These are phyloP conservation scores for Asterophora lycoperdoides DNA, from an alignment of 768 basidiomycete species.

Conservation along the genomic window DNA sequence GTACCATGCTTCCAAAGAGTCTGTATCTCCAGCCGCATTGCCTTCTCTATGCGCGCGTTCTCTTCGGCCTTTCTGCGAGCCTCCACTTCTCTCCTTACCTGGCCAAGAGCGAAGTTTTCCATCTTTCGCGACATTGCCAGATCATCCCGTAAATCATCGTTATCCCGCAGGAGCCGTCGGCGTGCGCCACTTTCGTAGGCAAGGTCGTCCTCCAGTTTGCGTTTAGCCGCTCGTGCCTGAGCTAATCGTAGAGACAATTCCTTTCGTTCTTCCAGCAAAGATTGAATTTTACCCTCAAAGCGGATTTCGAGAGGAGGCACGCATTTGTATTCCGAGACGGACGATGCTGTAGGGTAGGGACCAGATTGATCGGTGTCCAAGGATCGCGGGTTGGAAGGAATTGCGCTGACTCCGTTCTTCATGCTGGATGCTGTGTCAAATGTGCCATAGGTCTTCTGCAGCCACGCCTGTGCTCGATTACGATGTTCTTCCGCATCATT, in stretches of 20 bases:
- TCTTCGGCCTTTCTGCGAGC: slow-evolving; percentile 65
- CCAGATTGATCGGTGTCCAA: neutral
- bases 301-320: slow-evolving; percentile 1
- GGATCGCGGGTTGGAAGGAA: neutral
- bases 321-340: neutral
- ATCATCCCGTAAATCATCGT: slow-evolving; percentile 31
- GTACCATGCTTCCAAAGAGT: slow-evolving; percentile 6
- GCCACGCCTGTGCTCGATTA: slow-evolving; percentile 37
- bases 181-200: slow-evolving; percentile 31
- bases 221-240: slow-evolving; percentile 34
- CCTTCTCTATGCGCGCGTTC: slow-evolving; percentile 39
- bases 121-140: slow-evolving; percentile 26
- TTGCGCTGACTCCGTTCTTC: neutral
- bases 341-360: neutral
- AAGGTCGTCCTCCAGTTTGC: slow-evolving; percentile 40
- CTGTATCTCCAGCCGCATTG: slow-evolving; percentile 18
- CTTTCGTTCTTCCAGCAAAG: slow-evolving; percentile 31
- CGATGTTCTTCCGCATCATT: slow-evolving; percentile 31
- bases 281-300: slow-evolving; percentile 36
- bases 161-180: slow-evolving; percentile 31
- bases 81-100: slow-evolving; percentile 42
- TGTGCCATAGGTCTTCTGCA: slow-evolving; percentile 46
- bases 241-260: slow-evolving; percentile 27
- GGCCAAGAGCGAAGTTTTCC: slow-evolving; percentile 25
- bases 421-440: slow-evolving; percentile 1